Percentiles rank a stretch among this genome's conserved stretches.
phyloP scores from a whole-genome alignment of 441 rosid genomes.

The Arabidopsis hybrid region DNA sequence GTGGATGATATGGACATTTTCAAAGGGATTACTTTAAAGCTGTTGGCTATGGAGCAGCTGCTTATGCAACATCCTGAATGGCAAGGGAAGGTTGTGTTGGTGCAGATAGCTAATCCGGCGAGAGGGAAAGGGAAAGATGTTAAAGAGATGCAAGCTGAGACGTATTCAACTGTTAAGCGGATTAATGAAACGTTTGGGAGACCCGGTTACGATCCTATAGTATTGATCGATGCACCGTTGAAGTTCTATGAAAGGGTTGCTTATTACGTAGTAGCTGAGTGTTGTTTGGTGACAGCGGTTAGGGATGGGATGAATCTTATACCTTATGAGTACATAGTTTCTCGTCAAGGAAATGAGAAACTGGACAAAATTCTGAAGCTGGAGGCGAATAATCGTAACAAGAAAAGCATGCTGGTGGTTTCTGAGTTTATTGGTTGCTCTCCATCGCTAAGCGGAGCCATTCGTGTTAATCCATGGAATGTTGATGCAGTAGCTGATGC shows the following conservation, averaged over 20 bases:
- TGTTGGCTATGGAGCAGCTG: constrained; percentile 92
- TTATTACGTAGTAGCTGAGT: constrained; percentile 86
- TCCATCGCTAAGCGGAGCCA: constrained; percentile 90
- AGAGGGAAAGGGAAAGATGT: constrained; percentile 86
- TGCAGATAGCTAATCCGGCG: constrained; percentile 92
- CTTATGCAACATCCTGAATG: constrained; percentile 81
- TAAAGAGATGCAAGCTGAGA: constrained; percentile 83
- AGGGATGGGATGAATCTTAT: constrained; percentile 96
- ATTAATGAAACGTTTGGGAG: constrained; percentile 76
- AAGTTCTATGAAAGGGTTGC: constrained; percentile 82
- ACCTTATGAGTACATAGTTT: constrained; percentile 87
- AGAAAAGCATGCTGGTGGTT: constrained; percentile 88
- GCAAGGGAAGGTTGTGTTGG: constrained; percentile 81
- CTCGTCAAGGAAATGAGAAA: constrained; percentile 77
- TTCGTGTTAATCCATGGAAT: constrained; percentile 90
- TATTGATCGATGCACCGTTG: constrained; percentile 76
- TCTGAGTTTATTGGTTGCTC: constrained; percentile 95
- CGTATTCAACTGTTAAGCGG: constrained; percentile 68
- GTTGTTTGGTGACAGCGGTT: constrained; percentile 89
- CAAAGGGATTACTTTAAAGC: constrained; percentile 83
- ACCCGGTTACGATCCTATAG: constrained; percentile 77
- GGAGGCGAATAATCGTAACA: constrained; percentile 49
- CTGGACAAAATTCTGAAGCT: constrained; percentile 64
- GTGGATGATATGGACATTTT: constrained; percentile 97
- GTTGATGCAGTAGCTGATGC: constrained; percentile 90